A percentile compares a stretch with the other conserved stretches of the same genome.
phyloP scores from a whole-genome alignment of 495 filamentous ascomycete species.

The Neurospora sp. region DNA sequence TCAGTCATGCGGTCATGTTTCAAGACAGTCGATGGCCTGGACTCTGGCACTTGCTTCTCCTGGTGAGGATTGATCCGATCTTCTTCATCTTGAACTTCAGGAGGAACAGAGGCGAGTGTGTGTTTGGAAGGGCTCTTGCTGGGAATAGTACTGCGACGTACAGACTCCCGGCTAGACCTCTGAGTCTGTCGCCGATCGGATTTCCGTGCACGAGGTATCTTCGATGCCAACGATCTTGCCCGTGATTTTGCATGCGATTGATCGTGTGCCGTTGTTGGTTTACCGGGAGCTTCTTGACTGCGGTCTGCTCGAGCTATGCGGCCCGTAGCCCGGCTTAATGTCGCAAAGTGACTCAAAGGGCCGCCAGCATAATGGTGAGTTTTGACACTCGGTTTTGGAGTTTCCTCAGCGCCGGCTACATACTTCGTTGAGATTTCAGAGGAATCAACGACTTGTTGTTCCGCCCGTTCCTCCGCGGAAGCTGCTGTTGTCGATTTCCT shows the following conservation, averaged over 20 bases:
- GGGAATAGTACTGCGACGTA: background rate
- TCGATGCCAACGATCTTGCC: background rate
- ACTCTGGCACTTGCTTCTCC: background rate
- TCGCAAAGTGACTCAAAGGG: background rate
- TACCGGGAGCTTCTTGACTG: background rate
- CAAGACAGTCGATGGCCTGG: background rate
- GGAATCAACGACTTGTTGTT: background rate
- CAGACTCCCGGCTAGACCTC: background rate
- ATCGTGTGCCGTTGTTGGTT: background rate
- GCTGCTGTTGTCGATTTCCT: background rate
- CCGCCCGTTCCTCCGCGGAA: background rate
- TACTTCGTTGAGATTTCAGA: background rate
- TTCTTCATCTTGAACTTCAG: background rate
- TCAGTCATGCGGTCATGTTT: background rate
- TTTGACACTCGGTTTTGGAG: background rate
- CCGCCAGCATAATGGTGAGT: background rate
- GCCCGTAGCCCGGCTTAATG: background rate
- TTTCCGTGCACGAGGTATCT: background rate
- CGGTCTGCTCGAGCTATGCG: background rate
- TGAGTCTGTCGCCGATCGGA: background rate
- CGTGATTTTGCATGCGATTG: background rate
- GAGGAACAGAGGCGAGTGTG: background rate
- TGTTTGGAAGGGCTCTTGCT: background rate
- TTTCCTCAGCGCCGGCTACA: background rate
- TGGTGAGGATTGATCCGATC: background rate